phyloP scores from a whole-genome alignment of 805 yeast genomes.

The Lachancea sp. region DNA sequence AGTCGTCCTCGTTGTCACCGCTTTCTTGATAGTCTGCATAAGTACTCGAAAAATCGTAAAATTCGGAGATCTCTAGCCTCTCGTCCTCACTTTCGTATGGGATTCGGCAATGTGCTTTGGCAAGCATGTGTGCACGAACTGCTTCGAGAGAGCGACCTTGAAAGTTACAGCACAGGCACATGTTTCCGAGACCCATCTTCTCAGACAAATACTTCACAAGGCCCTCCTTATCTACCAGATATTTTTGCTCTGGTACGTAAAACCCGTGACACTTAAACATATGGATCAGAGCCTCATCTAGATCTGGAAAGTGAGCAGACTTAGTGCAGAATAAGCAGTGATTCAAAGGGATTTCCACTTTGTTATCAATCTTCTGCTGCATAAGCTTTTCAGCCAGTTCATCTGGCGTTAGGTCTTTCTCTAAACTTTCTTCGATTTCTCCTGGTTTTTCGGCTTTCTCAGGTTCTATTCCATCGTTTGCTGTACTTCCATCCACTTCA shows the following conservation, averaged over 20 bases:
- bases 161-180: conserved; percentile 76
- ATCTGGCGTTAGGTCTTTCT: conserved; percentile 34
- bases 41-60: conserved; percentile 79
- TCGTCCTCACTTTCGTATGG: conserved; percentile 86
- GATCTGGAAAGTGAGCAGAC: conserved; percentile 37
- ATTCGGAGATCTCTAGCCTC: conserved; percentile 81
- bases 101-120: conserved; percentile 80
- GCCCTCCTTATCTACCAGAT: conserved; percentile 64
- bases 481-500: background rate
- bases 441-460: conserved; percentile 11
- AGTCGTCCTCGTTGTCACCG: conserved; percentile 24
- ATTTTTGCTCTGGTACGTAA: conserved; percentile 78
- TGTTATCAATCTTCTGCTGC: conserved; percentile 35
- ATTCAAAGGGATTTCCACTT: conserved; percentile 43
- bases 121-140: conserved; percentile 83
- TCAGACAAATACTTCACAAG: conserved; percentile 75
- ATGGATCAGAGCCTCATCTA: conserved; percentile 56
- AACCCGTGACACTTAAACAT: conserved; percentile 79
- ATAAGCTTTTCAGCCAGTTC: conserved; percentile 35
- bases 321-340: conserved; percentile 52
- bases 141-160: conserved; percentile 84
- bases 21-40: conserved; percentile 37
- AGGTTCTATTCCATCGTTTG: conserved; percentile 1
- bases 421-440: conserved; percentile 17
- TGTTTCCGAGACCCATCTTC: conserved; percentile 85